phyloP scores from a whole-genome alignment of 2,329 filamentous ascomycete species.

The Colletotrichum melonis region DNA sequence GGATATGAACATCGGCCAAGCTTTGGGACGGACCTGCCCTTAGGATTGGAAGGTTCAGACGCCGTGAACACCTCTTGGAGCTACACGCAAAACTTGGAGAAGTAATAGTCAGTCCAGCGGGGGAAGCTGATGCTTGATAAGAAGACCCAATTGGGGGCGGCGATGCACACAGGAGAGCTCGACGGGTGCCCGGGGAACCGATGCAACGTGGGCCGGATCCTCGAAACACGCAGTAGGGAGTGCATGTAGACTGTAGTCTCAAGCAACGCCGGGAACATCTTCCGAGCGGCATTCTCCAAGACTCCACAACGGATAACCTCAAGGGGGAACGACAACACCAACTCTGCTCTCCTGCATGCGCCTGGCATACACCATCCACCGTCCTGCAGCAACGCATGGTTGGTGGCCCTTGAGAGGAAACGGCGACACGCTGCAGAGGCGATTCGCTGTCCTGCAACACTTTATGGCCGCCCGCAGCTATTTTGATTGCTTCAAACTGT shows the following conservation, averaged over 20 bases:
- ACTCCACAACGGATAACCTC: not conserved
- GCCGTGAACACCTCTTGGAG: constrained; percentile 13
- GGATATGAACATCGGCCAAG: constrained; percentile 6
- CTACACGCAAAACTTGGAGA: not conserved
- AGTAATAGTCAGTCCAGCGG: constrained; percentile 10
- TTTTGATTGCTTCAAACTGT: constrained; percentile 24
- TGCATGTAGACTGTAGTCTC: not conserved
- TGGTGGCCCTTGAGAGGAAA: not conserved
- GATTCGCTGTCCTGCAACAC: constrained; percentile 25
- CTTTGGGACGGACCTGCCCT: constrained; percentile 19
- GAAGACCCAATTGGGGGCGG: constrained; percentile 3
- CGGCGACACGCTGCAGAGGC: constrained; percentile 12
- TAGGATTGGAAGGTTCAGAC: constrained; percentile 14
- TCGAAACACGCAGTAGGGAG: constrained; percentile 19
- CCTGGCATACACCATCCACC: not conserved
- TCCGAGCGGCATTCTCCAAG: constrained; percentile 2
- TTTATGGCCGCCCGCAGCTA: constrained; percentile 14
- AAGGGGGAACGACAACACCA: not conserved
- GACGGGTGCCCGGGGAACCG: constrained; percentile 14
- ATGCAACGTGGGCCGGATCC: constrained; percentile 20
- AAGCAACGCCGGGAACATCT: constrained; percentile 7
- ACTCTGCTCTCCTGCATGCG: not conserved
- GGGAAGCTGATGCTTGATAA: constrained; percentile 8
- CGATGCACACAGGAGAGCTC: not conserved
- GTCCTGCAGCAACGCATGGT: constrained; percentile 5